These are phyloP conservation scores for Thalia dealbata DNA, from an alignment of 176 grass and related monocot species.

Conservation along the genomic window DNA sequence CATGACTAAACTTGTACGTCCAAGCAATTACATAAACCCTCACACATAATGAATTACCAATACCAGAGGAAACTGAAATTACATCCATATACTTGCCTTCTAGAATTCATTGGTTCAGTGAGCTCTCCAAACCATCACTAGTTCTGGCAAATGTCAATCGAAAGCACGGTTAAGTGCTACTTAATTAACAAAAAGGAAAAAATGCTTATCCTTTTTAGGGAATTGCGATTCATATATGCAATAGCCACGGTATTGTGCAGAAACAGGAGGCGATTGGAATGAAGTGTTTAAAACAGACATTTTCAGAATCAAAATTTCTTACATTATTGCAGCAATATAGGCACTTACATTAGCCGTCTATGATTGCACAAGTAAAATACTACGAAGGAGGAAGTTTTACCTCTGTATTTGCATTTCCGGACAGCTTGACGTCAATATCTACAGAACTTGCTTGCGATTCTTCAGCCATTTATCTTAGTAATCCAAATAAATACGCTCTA, in stretches of 20 bases:
- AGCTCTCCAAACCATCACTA: no score
- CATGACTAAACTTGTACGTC: background rate
- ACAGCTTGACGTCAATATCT: conserved; percentile 1
- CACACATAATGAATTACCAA: background rate
- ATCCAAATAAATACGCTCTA: background rate
- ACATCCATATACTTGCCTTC: background rate
- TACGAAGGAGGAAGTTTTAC: background rate
- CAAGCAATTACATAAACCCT: background rate
- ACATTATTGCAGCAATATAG: background rate
- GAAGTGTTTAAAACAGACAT: background rate
- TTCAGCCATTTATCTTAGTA: conserved; percentile 6
- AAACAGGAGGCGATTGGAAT: background rate
- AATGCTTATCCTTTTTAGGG: background rate
- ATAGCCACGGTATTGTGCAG: background rate
- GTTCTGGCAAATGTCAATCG: no score
- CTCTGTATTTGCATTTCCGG: background rate
- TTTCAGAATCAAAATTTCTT: background rate
- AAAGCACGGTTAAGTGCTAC: background rate
- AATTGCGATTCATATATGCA: background rate
- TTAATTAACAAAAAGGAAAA: background rate
- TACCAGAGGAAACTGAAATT: background rate
- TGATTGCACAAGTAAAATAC: background rate
- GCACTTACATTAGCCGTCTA: background rate
- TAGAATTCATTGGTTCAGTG: background rate
- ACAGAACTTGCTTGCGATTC: background rate